These are phyloP conservation scores for Clathrus columnatus DNA, from an alignment of 768 basidiomycete species.

Conservation along the genomic window DNA sequence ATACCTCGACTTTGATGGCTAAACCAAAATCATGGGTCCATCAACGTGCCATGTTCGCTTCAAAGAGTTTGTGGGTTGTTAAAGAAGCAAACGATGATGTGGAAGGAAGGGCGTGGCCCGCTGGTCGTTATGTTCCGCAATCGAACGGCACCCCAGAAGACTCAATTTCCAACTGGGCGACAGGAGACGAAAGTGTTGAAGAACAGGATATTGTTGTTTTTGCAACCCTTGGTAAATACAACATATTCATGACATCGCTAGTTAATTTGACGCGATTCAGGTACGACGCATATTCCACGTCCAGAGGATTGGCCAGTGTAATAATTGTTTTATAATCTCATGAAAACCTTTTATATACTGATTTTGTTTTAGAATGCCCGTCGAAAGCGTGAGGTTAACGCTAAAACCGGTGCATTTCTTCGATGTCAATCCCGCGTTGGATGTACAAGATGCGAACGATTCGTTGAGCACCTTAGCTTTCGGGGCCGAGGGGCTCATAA, in stretches of 20 bases:
- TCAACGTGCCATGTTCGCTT: conserved; percentile 62
- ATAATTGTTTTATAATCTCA: no score
- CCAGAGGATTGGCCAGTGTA: conserved; percentile 88
- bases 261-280: conserved; percentile 23
- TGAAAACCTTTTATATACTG: no score
- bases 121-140: conserved; percentile 83
- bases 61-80: conserved; percentile 74
- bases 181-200: conserved; percentile 51
- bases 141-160: conserved; percentile 63
- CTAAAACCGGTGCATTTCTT: neutral
- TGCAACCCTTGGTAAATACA: conserved; percentile 54
- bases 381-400: neutral
- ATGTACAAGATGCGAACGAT: neutral
- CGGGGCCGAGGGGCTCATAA: neutral
- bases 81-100: conserved; percentile 42
- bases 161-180: conserved; percentile 66
- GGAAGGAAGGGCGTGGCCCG: conserved; percentile 65
- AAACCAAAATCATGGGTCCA: conserved; percentile 60
- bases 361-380: neutral
- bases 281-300: conserved; percentile 72
- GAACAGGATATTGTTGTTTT: conserved; percentile 76
- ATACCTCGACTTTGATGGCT: conserved; percentile 55
- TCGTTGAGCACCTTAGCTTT: neutral
- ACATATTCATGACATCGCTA: conserved; percentile 8
- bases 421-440: neutral